Base-by-base conservation (phyloP, 225 moss, liverwort and hornwort genomes). In the Sphagnum tenellum region DNA sequence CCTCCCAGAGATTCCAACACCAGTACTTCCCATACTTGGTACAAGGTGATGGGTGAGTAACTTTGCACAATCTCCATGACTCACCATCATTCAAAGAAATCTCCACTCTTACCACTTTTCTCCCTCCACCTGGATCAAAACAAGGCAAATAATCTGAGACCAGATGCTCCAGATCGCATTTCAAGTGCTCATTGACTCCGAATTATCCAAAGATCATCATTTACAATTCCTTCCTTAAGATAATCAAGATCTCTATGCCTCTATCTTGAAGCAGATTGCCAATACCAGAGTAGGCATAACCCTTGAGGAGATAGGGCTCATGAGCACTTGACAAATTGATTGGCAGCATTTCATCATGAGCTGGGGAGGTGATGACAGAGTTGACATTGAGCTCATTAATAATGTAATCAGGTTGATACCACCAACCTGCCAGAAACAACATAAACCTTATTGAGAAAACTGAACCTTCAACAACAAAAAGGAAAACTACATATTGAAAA, bases 361-460 rank as follows among this genome's bases (percentile, higher is more conserved):
- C 85, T 9, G 96, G 96, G 1, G 92, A 67, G 54, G 81, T 88
- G 69, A 88, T 93, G 3, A 79, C 92, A 9, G 96, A 93, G 53
- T 98, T 98, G 65, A 98, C 82, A 74, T 98, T 98, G 51, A 98
- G 63, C 83, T 98, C 90, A 65, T 98, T 98, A 69, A 98, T 98
- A n/a, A 98, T 89, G 63, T 89, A 93, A 70, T 98, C 96, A n/a
- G 96, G 96, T 56, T 80, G 75, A 54, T 93, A 92, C 92, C 92
- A 98, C 96, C 96, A 98, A 66, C 96, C 96, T 96, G 85, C 55
- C 59, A 49, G 29, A 29, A 29, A 0, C 29, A 29, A 29, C 29
- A 29, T 29, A 1, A 29, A 29, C 29, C 29, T 29, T 29, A 29
- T 29, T 29, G 29, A 29, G 29, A 29, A 29, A 29, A 29, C 29